Conservation (phyloP, 1,284 basidiomycete species). For the Ustilago nuda region DNA sequence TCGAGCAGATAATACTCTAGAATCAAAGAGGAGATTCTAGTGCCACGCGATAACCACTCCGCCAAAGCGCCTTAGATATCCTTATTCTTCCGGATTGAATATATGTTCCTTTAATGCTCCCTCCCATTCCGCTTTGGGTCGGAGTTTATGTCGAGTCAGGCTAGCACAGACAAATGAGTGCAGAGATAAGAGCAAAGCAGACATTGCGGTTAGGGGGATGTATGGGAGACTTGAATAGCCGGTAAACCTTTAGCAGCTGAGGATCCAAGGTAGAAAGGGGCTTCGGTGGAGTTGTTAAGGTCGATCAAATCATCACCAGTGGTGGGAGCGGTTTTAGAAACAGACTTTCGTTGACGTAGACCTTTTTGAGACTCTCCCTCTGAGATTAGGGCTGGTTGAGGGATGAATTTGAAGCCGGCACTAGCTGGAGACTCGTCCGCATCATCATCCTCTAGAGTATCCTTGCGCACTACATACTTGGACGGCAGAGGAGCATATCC, state of each 20-base stretch:
- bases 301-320: constrained; percentile 1
- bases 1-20: constrained; percentile 38
- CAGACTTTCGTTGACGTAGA: constrained; percentile 28
- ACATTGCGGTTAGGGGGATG: not conserved
- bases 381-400: constrained; percentile 20
- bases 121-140: too few species aligned
- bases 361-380: constrained; percentile 28
- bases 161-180: not conserved
- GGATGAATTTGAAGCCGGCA: constrained; percentile 25
- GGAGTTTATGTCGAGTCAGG: too few species aligned
- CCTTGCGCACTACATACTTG: not conserved
- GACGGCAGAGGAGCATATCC: not conserved
- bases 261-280: not conserved
- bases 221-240: constrained; percentile 33
- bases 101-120: not conserved
- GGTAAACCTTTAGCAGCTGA: constrained; percentile 6
- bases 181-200: not conserved
- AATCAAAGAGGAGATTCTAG: constrained; percentile 28
- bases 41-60: constrained; percentile 59
- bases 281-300: not conserved
- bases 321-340: not conserved
- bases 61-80: constrained; percentile 39
- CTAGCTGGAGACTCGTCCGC: not conserved
- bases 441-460: not conserved
- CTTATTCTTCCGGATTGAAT: not conserved